A percentile compares a stretch with the other conserved stretches of the same genome.
phyloP scores from a whole-genome alignment of 805 yeast genomes.

The Diddensiella transvaalensis region DNA sequence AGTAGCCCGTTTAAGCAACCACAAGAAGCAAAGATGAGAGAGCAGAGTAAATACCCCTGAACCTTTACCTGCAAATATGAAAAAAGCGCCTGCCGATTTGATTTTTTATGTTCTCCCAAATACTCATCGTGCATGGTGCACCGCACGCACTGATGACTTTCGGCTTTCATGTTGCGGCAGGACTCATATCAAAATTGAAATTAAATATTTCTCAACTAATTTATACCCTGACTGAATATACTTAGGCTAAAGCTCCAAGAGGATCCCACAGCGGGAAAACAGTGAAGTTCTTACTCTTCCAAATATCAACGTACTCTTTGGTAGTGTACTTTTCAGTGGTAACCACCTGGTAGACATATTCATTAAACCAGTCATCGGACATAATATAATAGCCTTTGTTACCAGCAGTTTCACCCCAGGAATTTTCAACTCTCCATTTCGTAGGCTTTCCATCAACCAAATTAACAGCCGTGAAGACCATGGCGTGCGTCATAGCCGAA shows the following conservation, averaged over 20 bases:
- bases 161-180: too few relatives aligned
- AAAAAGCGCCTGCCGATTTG: too few relatives aligned
- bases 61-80: too few relatives aligned
- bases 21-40: too few relatives aligned
- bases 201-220: too few relatives aligned
- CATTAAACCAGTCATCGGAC: constrained; percentile 72
- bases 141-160: too few relatives aligned
- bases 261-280: constrained; percentile 77
- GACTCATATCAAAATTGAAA: too few relatives aligned
- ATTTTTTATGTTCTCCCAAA: too few relatives aligned
- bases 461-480: constrained; percentile 81
- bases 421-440: constrained; percentile 71
- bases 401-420: constrained; percentile 72
- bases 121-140: too few relatives aligned
- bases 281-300: constrained; percentile 43
- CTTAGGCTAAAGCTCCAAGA: constrained; percentile 67
- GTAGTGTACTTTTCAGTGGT: constrained; percentile 49
- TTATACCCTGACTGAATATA: too few relatives aligned
- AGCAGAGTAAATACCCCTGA: too few relatives aligned
- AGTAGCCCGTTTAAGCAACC: too few relatives aligned
- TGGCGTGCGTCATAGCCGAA: constrained; percentile 86
- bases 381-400: constrained; percentile 64
- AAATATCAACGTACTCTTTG: constrained; percentile 38
- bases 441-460: constrained; percentile 62
- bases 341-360: constrained; percentile 70